A percentile compares a stretch with the other conserved stretches of the same genome.
These are phyloP conservation scores for Citrus medica DNA, from an alignment of 345 rosid species.

Conservation along the genomic window DNA sequence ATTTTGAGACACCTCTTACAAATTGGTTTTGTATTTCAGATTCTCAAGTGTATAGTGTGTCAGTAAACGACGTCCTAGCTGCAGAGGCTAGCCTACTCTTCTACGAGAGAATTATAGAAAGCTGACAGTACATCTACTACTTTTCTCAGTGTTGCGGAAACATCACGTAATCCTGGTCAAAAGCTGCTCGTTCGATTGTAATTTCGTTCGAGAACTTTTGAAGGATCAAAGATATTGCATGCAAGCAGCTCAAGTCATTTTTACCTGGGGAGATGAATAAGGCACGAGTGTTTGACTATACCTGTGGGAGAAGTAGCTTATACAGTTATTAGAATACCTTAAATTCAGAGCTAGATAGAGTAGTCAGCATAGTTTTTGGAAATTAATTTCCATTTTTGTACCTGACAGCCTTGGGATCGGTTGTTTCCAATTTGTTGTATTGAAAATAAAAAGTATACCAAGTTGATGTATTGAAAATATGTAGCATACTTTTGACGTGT, in stretches of 20 bases:
- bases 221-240: neutral
- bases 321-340: neutral
- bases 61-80: constrained; percentile 67
- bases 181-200: neutral
- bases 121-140: constrained; percentile 5
- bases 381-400: neutral
- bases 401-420: neutral
- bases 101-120: constrained; percentile 50
- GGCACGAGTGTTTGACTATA: neutral
- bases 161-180: neutral
- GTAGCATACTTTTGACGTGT: too few species aligned
- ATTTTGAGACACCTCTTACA: constrained; percentile 12
- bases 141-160: neutral
- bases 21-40: constrained; percentile 84
- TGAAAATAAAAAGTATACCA: neutral
- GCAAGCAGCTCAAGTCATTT: neutral
- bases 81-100: constrained; percentile 91
- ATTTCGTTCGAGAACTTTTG: neutral
- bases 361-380: neutral
- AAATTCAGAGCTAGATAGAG: neutral
- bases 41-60: constrained; percentile 53
- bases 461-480: neutral
- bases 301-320: neutral
- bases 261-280: neutral
- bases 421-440: neutral